phyloP scores from a whole-genome alignment of 202 grass and related monocot genomes.

The Elaeis oleifera region DNA sequence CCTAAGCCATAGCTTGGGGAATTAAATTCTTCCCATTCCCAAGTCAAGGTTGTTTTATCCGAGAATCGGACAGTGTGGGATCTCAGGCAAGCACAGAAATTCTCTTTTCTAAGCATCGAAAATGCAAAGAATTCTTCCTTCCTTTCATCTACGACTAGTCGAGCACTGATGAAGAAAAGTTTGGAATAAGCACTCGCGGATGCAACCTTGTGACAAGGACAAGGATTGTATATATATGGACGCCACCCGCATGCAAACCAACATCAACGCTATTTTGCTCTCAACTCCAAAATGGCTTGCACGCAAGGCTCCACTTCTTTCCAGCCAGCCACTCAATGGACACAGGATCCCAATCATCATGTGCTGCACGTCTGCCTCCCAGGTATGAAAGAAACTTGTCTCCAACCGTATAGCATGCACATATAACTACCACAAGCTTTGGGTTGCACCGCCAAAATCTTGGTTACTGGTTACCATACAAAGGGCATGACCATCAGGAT shows the following conservation, averaged over 20 bases:
- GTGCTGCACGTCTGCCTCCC: conserved; percentile 37
- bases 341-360: conserved; percentile 22
- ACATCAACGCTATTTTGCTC: conserved; percentile 3
- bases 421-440: no score
- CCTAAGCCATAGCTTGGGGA: no score
- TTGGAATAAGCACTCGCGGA: conserved; percentile 27
- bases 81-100: no score
- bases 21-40: no score
- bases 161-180: conserved; percentile 28
- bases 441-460: no score
- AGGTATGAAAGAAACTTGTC: conserved; percentile 15
- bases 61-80: no score
- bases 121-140: conserved; percentile 31
- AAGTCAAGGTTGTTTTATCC: no score
- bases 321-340: conserved; percentile 38
- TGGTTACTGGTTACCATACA: no score
- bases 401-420: background rate
- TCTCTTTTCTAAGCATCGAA: conserved; percentile 21
- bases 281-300: conserved; percentile 31
- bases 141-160: conserved; percentile 28
- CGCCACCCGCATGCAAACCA: background rate
- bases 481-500: no score
- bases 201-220: no score
- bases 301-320: conserved; percentile 17
- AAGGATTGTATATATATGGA: conserved; percentile 18